Evolutionary conservation across 1,284 basidiomycete genomes (phyloP), one percentile per base, ranked within the genome.

Genomic region (Vanrija sp.): DNA sequence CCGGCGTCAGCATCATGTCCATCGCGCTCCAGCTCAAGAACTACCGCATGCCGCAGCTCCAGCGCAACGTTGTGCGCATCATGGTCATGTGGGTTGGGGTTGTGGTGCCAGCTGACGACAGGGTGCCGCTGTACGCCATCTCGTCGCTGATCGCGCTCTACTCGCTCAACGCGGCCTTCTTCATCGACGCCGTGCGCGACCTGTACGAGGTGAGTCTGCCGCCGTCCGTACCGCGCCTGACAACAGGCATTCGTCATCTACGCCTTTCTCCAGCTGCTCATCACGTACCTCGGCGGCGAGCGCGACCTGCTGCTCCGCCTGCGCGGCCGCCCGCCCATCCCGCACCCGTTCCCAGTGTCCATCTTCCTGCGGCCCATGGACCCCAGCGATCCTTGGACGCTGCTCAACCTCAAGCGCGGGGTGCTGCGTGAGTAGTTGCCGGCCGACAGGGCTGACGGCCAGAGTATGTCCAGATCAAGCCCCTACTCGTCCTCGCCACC

Each of bases 391-490:
- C 93, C 95, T 1, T 88, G 95, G 75, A 93, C 89, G 1, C 93
- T 97, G 69, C 80, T 98, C 1, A 93, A 90, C 62, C 81, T 98
- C 45, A 98, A 98, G 74, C 83, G 95, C 19, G 95, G 95, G 6
- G 92, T 98, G 26, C 78, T 98, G 46, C 95, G 93, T 96, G 64
- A 65, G 86, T 84, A 10, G 28, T n/a, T 10, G 38, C 19, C 5
- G 6, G 6, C 9, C 6, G n/a, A 14, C n/a, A 0, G 1, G 16
- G 26, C 55, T 57, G 23, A 57, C 49, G 6, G 12, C 2, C 49
- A 95, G 91, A 98, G 81, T 98, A 98, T 72, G 95, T 98, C 3
- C 93, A 98, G 75, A 81, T 98, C 57, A 98, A 98, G 70, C 95
- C 95, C 0, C 73, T 95, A 0, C 81, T 98, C 1, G 94, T 95